Evolutionary conservation across 495 filamentous ascomycete species (phyloP).

Genomic region (Parathielavia appendiculata): DNA sequence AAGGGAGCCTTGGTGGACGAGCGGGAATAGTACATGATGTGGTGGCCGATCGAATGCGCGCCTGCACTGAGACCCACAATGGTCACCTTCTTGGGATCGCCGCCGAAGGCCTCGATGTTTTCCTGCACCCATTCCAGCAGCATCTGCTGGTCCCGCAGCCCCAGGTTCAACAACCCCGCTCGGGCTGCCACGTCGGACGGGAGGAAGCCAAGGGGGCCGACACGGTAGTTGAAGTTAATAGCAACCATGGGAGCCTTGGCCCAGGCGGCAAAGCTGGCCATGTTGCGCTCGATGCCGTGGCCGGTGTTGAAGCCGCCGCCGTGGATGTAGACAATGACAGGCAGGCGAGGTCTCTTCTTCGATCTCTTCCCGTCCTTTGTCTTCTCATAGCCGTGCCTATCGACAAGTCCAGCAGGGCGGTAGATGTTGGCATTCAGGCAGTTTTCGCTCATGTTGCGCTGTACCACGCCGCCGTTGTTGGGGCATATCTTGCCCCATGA

Average conservation of each 20-base stretch:
- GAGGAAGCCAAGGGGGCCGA: slow-evolving; percentile 64
- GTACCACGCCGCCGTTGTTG: slow-evolving; percentile 25
- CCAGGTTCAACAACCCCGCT: slow-evolving; percentile 58
- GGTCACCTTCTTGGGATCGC: slow-evolving; percentile 58
- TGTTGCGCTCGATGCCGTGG: slow-evolving; percentile 38
- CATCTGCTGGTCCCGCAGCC: slow-evolving; percentile 62
- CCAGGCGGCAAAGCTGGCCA: slow-evolving; percentile 52
- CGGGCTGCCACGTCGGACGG: slow-evolving; percentile 49
- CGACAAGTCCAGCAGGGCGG: slow-evolving; percentile 34
- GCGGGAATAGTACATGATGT: slow-evolving; percentile 50
- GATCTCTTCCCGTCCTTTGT: neutral
- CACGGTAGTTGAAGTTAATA: slow-evolving; percentile 64
- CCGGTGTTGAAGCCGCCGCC: slow-evolving; percentile 52
- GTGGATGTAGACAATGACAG: slow-evolving; percentile 56
- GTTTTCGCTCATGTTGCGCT: slow-evolving; percentile 40
- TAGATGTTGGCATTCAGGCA: slow-evolving; percentile 51
- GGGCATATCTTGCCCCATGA: slow-evolving; percentile 43
- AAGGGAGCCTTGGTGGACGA: slow-evolving; percentile 42
- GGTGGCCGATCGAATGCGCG: slow-evolving; percentile 64
- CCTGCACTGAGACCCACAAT: slow-evolving; percentile 64
- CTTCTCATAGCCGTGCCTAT: slow-evolving; percentile 13
- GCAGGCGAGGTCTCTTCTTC: slow-evolving; percentile 39
- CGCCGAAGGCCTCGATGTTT: slow-evolving; percentile 57
- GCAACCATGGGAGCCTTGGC: slow-evolving; percentile 50
- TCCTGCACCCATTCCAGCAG: slow-evolving; percentile 61